Conservation (phyloP, 345 rosid species). For the Hypericum perforatum region DNA sequence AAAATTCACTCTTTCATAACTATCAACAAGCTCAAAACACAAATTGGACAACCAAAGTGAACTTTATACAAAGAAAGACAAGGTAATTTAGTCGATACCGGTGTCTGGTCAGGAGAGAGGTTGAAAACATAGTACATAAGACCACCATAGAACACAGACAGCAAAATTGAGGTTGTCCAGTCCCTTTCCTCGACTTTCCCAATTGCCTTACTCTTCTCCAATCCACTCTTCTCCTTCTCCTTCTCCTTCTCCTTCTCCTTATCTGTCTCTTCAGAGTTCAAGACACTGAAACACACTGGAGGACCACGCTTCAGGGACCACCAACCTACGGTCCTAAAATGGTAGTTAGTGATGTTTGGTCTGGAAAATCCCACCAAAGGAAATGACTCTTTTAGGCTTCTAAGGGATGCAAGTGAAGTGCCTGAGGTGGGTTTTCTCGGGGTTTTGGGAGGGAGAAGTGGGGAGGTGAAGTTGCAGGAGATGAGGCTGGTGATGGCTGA, state of each 20-base stretch:
- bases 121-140: constrained; percentile 69
- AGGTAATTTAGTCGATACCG: constrained; percentile 22
- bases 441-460: constrained; percentile 16
- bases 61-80: no score
- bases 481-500: no score
- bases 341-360: background rate
- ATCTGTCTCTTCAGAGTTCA: constrained; percentile 43
- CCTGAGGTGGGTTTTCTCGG: no score
- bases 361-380: no score
- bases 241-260: constrained; percentile 27
- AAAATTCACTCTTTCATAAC: background rate
- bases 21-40: background rate
- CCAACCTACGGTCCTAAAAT: constrained; percentile 1
- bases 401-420: no score
- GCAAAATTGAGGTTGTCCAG: constrained; percentile 71
- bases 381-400: no score
- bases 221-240: constrained; percentile 22
- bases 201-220: constrained; percentile 8
- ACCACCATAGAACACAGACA: constrained; percentile 59
- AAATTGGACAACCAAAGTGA: background rate
- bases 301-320: constrained; percentile 15
- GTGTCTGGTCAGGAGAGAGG: constrained; percentile 68
- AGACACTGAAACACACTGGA: constrained; percentile 31
- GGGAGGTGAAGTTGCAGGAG: constrained; percentile 25
- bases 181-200: constrained; percentile 33